Percentiles rank a stretch among this genome's conserved stretches.
Conservation (phyloP, 345 rosid species). For the Kernera saxatilis region DNA sequence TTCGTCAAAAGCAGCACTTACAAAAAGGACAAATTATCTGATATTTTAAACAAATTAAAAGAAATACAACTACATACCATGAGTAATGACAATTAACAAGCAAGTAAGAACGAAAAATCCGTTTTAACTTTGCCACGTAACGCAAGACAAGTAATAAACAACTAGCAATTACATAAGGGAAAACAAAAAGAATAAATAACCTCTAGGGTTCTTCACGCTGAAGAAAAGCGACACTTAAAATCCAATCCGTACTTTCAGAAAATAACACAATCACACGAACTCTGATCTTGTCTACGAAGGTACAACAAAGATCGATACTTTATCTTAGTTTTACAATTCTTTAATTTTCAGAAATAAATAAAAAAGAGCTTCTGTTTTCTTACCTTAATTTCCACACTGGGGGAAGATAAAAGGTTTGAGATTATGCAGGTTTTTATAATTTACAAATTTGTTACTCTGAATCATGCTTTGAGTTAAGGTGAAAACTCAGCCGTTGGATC, state of each 20-base stretch:
- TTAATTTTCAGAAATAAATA: background rate
- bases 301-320: background rate
- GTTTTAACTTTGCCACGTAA: background rate
- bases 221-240: background rate
- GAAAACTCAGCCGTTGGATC: background rate
- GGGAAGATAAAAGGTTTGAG: background rate
- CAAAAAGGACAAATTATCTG: background rate
- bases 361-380: background rate
- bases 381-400: background rate
- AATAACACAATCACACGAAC: background rate
- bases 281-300: conserved; percentile 6
- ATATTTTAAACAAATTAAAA: background rate
- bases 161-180: background rate
- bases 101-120: background rate
- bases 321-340: background rate
- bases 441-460: background rate
- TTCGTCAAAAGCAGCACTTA: too few relatives aligned
- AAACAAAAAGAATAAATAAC: background rate
- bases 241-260: background rate
- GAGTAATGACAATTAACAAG: too few relatives aligned
- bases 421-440: background rate
- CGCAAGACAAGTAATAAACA: background rate
- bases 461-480: background rate
- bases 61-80: background rate
- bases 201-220: conserved; percentile 11